A percentile compares a stretch with the other conserved stretches of the same genome.
Evolutionary conservation across 2,329 filamentous ascomycete genomes (phyloP).

Genomic region (Rugonectria rugulosa): DNA sequence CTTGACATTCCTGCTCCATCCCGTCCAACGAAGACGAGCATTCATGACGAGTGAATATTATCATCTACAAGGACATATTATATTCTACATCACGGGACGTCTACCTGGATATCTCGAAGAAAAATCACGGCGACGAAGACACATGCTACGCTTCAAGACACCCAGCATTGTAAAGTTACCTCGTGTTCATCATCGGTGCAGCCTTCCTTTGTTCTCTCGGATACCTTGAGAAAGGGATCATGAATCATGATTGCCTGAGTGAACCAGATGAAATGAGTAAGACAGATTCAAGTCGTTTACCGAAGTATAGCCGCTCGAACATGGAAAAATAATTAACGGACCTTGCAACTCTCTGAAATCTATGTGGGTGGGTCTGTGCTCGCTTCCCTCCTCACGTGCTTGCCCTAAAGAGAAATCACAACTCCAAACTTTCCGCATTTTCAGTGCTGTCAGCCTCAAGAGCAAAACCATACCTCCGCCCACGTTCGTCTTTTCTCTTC

Average conservation of each 20-base stretch:
- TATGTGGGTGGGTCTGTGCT: conserved; percentile 37
- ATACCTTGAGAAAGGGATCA: neutral
- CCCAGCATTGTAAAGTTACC: neutral
- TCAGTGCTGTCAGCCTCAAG: conserved; percentile 41
- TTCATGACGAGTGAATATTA: no score
- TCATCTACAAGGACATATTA: no score
- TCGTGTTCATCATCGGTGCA: neutral
- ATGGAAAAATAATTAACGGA: neutral
- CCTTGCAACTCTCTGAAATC: conserved; percentile 16
- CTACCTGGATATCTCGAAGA: no score
- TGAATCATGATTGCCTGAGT: neutral
- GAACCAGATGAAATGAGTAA: neutral
- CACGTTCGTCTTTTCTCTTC: conserved; percentile 43
- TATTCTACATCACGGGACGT: no score
- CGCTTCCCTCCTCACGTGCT: conserved; percentile 47
- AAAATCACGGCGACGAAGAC: no score
- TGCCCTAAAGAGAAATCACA: conserved; percentile 54
- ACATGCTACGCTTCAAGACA: no score
- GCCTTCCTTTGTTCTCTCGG: neutral
- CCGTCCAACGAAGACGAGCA: no score
- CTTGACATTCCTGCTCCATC: no score
- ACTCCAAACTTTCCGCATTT: conserved; percentile 46
- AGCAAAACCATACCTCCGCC: conserved; percentile 42
- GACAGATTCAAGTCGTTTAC: neutral
- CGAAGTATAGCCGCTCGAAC: neutral